Base-by-base conservation (phyloP, 176 grass and related monocot genomes). In the Phragmites australis region DNA sequence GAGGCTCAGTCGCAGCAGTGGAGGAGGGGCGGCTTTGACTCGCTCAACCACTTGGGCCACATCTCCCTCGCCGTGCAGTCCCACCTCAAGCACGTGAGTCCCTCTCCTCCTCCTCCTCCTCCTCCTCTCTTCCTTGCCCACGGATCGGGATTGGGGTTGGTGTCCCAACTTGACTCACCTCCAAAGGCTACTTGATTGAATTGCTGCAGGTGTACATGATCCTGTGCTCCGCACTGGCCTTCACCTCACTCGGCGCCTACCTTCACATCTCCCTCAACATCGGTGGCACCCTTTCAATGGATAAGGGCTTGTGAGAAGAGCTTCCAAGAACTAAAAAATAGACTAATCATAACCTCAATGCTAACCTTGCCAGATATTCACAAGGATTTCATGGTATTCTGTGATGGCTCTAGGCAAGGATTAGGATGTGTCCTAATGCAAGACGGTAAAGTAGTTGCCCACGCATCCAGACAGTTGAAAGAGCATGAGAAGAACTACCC, bases 161-260 rank as follows among this genome's bases (percentile, higher is more conserved):
- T n/a, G n/a, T 12, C 2, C 10, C 52, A 9, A 4, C 52, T 7
- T 16, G 5, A 19, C 60, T 52, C 49, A 52, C 15, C 49, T 52
- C 49, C 7, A 52, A 4, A 37, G 34, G 2, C 34, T 37, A 5
- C 32, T 66, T 66, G 23, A 17, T 48, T 6, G 21, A 3, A 9
- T 40, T 65, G 61, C 11, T 76, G 26, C 83, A 94, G 92, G 92
- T 94, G 7, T 94, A 94, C 83, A 48, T 94, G 80, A 89, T 89
- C 18, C 80, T 94, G 29, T 94, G 92, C 72, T 91, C 80, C 23
- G 86, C 92, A 4, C 62, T 94, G 25, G 82, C 83, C 57, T 89
- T 87, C 12, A 87, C 89, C 5, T 88, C 92, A 0, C 69, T 84
- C 25, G 92, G 92, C 34, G 92, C 86, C 45, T 91, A 89, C 66